These are phyloP conservation scores for Acer yangbiense DNA, from an alignment of 345 rosid genomes.

Conservation along the genomic window DNA sequence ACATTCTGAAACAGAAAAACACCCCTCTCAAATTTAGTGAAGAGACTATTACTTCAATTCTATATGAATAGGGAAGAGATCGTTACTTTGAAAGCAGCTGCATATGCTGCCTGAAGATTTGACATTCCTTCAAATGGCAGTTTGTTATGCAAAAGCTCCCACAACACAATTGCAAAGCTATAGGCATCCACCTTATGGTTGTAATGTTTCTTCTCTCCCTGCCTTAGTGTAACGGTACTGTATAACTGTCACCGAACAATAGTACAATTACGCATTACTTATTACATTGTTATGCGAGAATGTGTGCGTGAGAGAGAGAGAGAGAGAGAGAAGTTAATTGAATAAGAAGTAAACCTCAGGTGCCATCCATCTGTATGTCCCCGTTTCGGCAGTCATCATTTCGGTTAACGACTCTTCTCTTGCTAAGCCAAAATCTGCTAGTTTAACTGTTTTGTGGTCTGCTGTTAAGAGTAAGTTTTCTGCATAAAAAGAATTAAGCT, in stretches of 20 bases:
- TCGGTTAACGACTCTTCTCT: conserved; percentile 96
- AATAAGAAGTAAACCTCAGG: conserved; percentile 62
- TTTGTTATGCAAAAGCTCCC: conserved; percentile 96
- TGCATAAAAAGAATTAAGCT: conserved; percentile 31
- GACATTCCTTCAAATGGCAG: conserved; percentile 98
- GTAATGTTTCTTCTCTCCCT: conserved; percentile 96
- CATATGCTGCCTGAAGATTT: conserved; percentile 97
- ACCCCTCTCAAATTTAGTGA: conserved; percentile 3
- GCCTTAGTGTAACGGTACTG: conserved; percentile 88
- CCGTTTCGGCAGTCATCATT: conserved; percentile 99
- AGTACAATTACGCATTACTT: conserved; percentile 10
- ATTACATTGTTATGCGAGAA: background rate
- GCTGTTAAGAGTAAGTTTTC: conserved; percentile 92
- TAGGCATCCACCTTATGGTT: conserved; percentile 96
- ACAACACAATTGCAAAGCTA: conserved; percentile 93
- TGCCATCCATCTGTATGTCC: conserved; percentile 98
- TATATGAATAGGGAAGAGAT: background rate
- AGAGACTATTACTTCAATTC: conserved; percentile 44
- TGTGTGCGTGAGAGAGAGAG: background rate
- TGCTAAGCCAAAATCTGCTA: conserved; percentile 94
- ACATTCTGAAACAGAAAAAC: conserved; percentile 55
- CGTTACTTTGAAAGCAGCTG: conserved; percentile 89
- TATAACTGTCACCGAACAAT: conserved; percentile 59
- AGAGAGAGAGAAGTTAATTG: background rate
- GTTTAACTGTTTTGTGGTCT: conserved; percentile 84